phyloP scores from a whole-genome alignment of 805 yeast species.

The Wickerhamomyces xylosicus region DNA sequence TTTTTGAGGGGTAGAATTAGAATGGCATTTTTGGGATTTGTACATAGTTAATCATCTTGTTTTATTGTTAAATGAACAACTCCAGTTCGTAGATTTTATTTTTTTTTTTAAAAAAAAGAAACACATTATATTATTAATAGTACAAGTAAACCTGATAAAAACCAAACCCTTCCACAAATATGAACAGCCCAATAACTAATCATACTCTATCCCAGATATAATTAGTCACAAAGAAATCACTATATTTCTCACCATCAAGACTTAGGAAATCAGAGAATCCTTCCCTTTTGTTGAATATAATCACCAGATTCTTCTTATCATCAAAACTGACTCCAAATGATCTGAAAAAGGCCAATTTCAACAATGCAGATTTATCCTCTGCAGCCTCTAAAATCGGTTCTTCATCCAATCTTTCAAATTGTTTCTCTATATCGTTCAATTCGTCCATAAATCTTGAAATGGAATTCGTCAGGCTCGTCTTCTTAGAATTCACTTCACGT shows the following conservation, averaged over 20 bases:
- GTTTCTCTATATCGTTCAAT: conserved; percentile 16
- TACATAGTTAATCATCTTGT: conserved; percentile 3
- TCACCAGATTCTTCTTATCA: conserved; percentile 28
- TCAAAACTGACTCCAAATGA: conserved; percentile 48
- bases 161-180: not conserved
- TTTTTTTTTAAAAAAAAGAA: too few species aligned
- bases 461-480: conserved; percentile 27
- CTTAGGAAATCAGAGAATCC: conserved; percentile 40
- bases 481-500: conserved; percentile 36
- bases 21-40: too few species aligned
- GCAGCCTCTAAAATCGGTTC: conserved; percentile 17
- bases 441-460: conserved; percentile 28
- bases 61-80: not conserved
- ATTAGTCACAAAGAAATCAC: conserved; percentile 62
- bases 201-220: conserved; percentile 65
- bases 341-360: conserved; percentile 51
- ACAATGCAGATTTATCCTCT: conserved; percentile 32
- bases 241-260: conserved; percentile 39
- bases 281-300: conserved; percentile 38
- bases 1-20: too few species aligned
- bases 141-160: too few species aligned
- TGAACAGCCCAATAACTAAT: not conserved
- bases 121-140: too few species aligned
- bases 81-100: too few species aligned
- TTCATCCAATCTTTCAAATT: conserved; percentile 17